Base-by-base conservation (phyloP, 1,284 basidiomycete species). In the Tausonia pullulans region DNA sequence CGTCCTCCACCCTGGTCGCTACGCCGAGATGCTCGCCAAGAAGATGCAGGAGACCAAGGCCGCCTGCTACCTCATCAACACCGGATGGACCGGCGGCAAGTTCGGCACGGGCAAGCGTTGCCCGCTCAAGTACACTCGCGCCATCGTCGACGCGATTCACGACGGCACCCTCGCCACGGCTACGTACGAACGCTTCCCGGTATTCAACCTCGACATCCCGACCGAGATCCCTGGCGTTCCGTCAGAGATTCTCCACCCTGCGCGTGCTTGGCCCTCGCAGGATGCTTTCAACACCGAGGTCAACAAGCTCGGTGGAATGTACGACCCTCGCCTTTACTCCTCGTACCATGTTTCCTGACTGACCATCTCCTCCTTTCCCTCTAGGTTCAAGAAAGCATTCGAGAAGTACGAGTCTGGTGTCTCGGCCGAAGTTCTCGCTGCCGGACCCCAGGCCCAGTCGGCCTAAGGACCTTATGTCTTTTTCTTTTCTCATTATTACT, bases 11-110 rank as follows among this genome's bases (percentile, higher is more conserved):
- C 91, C 91, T 62, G 84, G 87, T 62, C 87, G 91, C 69, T 99
- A 99, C 79, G 95, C 95, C 61, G 83, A 87, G 77, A 99, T 98
- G 96, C 83, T 99, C 71, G 92, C 95, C 8, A 87, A 92, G 74
- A 86, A 90, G 73, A 98, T 98, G 95, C 79, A 86, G 67, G 84
- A 87, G 78, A 82, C 90, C 80, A 84, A 91, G 69, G 93, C 93
- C 74, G 80, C 95, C 78, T 97, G 94, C 81, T 98, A 91, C 91
- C 83, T 98, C 74, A 90, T 98, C 84, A 98, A 98, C 87, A 98
- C 95, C 27, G 95, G 95, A 73, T 98, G 95, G 95, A 88, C 90
- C 65, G 87, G 90, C 68, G 95, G 95, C 76, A 93, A 92, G 78
- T 98, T 86, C 76, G 95, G 95, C 65, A 77, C 77, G 46, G 90